Evolutionary conservation across 352 stramenopile species (phyloP).

Genomic region (Globisporangium cederbergense): DNA sequence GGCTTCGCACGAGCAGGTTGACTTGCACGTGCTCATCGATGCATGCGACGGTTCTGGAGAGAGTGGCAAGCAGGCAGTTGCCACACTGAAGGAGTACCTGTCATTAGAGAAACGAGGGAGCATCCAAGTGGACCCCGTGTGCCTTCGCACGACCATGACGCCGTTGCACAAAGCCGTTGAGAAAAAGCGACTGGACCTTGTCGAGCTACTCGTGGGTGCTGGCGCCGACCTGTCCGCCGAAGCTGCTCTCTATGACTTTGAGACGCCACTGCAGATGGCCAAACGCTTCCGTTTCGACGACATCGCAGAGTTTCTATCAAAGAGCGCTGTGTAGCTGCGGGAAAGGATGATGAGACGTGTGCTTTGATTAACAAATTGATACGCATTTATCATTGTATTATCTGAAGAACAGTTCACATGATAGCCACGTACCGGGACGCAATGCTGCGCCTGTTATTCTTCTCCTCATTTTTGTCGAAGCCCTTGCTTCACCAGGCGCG

Average conservation of each 20-base stretch:
- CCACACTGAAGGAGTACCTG: slow-evolving; percentile 12
- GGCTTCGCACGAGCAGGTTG: slow-evolving; percentile 11
- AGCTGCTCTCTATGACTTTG: slow-evolving; percentile 55
- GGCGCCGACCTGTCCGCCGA: slow-evolving; percentile 36
- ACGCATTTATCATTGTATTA: background rate
- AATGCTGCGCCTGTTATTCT: background rate
- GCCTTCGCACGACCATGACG: slow-evolving; percentile 54
- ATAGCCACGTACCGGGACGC: background rate
- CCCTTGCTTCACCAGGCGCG: slow-evolving; percentile 1
- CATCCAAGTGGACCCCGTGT: slow-evolving; percentile 36
- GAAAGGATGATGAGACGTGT: background rate
- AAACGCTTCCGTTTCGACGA: slow-evolving; percentile 46
- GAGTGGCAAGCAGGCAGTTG: background rate
- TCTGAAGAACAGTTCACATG: background rate
- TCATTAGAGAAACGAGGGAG: slow-evolving; percentile 5
- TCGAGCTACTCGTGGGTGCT: slow-evolving; percentile 35
- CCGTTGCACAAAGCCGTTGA: slow-evolving; percentile 68
- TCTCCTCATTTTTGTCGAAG: background rate
- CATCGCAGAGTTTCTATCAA: slow-evolving; percentile 28
- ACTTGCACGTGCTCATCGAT: slow-evolving; percentile 47
- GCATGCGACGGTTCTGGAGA: slow-evolving; percentile 19
- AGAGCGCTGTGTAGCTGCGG: background rate
- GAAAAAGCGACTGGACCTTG: slow-evolving; percentile 48
- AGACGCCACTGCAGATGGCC: slow-evolving; percentile 60
- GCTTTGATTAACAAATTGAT: too few species aligned